phyloP scores from a whole-genome alignment of 257 asterid species.

The Nemophila menziesii region DNA sequence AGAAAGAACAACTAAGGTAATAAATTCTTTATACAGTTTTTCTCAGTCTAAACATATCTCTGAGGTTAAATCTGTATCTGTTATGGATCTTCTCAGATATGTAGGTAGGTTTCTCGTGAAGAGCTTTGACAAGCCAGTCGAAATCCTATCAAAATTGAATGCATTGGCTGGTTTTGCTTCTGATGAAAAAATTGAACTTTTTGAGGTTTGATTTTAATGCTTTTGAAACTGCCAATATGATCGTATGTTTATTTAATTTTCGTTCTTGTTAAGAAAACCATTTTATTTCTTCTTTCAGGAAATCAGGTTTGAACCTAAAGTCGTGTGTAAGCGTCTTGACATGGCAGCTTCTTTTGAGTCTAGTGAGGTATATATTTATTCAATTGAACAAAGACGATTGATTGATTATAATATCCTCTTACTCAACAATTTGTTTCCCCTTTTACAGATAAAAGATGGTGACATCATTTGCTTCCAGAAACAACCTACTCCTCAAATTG shows the following conservation, averaged over 20 bases:
- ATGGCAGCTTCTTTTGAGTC: constrained; percentile 22
- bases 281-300: constrained; percentile 19
- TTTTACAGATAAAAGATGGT: constrained; percentile 43
- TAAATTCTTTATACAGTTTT: background rate
- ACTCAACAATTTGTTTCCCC: background rate
- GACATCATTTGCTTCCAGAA: constrained; percentile 48
- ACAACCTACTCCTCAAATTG: constrained; percentile 18
- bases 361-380: constrained; percentile 24
- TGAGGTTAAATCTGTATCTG: background rate
- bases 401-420: background rate
- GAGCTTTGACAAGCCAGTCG: constrained; percentile 46
- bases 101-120: constrained; percentile 63
- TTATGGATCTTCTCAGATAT: constrained; percentile 33
- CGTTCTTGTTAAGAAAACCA: no score
- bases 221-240: background rate
- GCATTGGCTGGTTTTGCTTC: constrained; percentile 69
- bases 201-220: constrained; percentile 36
- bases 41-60: no score
- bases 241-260: background rate
- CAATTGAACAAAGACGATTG: background rate
- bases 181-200: constrained; percentile 66
- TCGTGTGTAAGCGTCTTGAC: constrained; percentile 35
- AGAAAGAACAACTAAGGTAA: constrained; percentile 64
- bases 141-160: constrained; percentile 39
- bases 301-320: constrained; percentile 31